A percentile compares a stretch with the other conserved stretches of the same genome.
Conservation (phyloP, 1,139 yeast genomes). For the Yamadazyma songkhlaensis region DNA sequence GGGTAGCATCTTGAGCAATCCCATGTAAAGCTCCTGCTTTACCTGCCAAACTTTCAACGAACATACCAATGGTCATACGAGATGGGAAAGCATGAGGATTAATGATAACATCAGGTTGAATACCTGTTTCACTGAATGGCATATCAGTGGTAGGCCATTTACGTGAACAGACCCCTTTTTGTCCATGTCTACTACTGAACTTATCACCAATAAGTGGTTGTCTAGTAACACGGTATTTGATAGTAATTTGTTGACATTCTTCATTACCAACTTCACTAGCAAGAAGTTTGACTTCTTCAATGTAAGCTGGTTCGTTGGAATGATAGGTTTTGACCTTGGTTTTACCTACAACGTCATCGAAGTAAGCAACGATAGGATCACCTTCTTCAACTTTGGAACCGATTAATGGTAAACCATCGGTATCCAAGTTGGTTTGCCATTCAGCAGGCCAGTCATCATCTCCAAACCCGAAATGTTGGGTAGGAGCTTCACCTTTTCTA, state of each 20-base stretch:
- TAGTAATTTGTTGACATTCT: slow-evolving; percentile 82
- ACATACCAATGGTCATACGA: slow-evolving; percentile 99
- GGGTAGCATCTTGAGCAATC: slow-evolving; percentile 95
- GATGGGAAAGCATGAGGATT: slow-evolving; percentile 99
- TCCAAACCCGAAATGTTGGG: slow-evolving; percentile 95
- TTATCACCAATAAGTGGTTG: slow-evolving; percentile 96
- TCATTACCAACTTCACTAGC: slow-evolving; percentile 79
- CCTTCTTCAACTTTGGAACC: slow-evolving; percentile 92
- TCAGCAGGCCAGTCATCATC: slow-evolving; percentile 86
- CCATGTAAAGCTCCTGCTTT: slow-evolving; percentile 99
- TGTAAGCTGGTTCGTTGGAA: slow-evolving; percentile 90
- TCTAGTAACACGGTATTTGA: slow-evolving; percentile 89
- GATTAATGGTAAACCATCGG: slow-evolving; percentile 89
- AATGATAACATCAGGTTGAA: slow-evolving; percentile 95
- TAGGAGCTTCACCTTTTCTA: slow-evolving; percentile 90
- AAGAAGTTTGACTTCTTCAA: slow-evolving; percentile 89
- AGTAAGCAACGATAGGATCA: slow-evolving; percentile 92
- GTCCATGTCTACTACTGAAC: slow-evolving; percentile 98
- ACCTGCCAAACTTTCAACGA: slow-evolving; percentile 96
- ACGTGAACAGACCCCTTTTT: slow-evolving; percentile 98
- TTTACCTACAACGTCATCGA: slow-evolving; percentile 86
- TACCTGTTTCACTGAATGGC: slow-evolving; percentile 96
- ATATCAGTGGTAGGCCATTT: slow-evolving; percentile 96
- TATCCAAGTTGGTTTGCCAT: slow-evolving; percentile 86
- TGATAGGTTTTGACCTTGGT: slow-evolving; percentile 93